Percentiles rank a stretch among this genome's conserved stretches.
Evolutionary conservation across 257 asterid species (phyloP).

Genomic region (Schizonepeta tenuifolia): DNA sequence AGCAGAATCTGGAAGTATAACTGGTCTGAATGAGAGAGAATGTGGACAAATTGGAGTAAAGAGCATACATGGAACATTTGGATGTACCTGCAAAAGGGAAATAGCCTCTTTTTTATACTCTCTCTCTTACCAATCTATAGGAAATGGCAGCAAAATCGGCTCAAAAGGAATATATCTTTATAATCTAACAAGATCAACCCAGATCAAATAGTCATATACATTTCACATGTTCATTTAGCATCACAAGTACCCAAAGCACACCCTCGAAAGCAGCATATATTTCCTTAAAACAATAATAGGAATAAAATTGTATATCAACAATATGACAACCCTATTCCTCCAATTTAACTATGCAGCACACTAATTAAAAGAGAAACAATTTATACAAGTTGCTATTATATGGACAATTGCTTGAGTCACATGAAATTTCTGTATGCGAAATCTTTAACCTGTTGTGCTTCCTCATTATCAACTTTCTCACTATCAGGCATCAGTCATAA

Average conservation of each 20-base stretch:
- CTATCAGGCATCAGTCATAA: conserved; percentile 3
- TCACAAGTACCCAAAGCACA: conserved; percentile 4
- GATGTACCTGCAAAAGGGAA: conserved; percentile 78
- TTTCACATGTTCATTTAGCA: conserved; percentile 24
- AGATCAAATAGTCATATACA: background rate
- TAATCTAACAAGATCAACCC: conserved; percentile 9
- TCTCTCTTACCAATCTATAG: background rate
- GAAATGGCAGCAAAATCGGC: conserved; percentile 12
- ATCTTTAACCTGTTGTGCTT: background rate
- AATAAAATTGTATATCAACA: conserved; percentile 4
- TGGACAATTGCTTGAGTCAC: background rate
- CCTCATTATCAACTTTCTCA: conserved; percentile 26
- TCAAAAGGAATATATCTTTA: background rate
- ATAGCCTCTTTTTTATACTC: conserved; percentile 14
- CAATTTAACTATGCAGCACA: background rate
- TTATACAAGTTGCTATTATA: background rate
- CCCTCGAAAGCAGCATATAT: background rate
- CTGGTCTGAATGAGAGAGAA: conserved; percentile 99
- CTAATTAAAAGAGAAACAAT: conserved; percentile 4
- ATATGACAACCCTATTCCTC: conserved; percentile 8
- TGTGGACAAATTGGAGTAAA: conserved; percentile 98
- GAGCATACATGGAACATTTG: conserved; percentile 99
- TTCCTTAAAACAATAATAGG: conserved; percentile 1
- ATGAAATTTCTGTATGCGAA: background rate
- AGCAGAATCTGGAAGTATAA: conserved; percentile 98